Evolutionary conservation across 1,139 yeast genomes (phyloP), one percentile per base, ranked within the genome.

Genomic region (Candida sp.): DNA sequence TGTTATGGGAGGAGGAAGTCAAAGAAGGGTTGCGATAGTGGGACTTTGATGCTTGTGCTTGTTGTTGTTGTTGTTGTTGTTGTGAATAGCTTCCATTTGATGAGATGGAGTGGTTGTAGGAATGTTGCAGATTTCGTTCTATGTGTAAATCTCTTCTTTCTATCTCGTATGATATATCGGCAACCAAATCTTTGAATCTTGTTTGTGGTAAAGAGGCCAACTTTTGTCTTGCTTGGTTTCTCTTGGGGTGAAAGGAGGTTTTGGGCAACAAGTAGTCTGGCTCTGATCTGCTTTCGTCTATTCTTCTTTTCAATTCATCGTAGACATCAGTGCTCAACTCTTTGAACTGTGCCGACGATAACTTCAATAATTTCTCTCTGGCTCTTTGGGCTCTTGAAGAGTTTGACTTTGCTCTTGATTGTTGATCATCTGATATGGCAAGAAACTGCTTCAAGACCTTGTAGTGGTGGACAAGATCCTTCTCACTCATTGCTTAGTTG

Each of bases 191-290:
- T 63, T 87, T 87, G 70, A 94, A 94, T 54, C 98, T 73, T 8
- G 86, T 71, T 51, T 87, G 86, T 1, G 97, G 96, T 54, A 96
- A 80, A 42, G 91, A 84, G 2, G 98, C 89, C 58, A 96, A 79
- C 69, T 93, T 94, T 65, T 90, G 93, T 60, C 99, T 82, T 3
- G 99, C 99, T 68, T 92, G 97, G 67, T 96, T 96, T 63, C 99
- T 81, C 65, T 92, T 93, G 34, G 96, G 96, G 66, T 96, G 99
- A 70, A 91, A 91, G 3, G 80, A 73, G n/a, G 83, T 77, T 64
- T 81, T 82, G 4, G 96, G 93, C 47, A 85, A 77, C 53, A 90
- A 73, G 63, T 81, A 84, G 54, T 83, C 87, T 4, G 89, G 85
- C 60, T 82, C 83, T 42, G 81, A 77, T 51, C 82, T 63, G 33